Evolutionary conservation across 768 basidiomycete species (phyloP).

Genomic region (Calocybe cyanea): DNA sequence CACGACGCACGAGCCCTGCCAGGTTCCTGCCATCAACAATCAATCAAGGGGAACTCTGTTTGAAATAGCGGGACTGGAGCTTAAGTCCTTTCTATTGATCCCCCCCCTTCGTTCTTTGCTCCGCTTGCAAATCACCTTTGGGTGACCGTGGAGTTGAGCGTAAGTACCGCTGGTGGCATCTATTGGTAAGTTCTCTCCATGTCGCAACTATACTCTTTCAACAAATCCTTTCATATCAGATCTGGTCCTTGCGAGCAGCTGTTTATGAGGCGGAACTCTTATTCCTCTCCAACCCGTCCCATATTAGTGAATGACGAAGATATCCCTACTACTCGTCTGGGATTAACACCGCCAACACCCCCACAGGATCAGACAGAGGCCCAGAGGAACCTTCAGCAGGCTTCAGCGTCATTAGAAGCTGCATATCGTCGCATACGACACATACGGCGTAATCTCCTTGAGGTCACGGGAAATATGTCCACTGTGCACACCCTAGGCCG

Average conservation of each 20-base stretch:
- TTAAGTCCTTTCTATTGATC: too few relatives aligned
- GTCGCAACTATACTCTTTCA: too few relatives aligned
- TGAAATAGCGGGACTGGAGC: too few relatives aligned
- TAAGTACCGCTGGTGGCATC: too few relatives aligned
- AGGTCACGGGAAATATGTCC: conserved; percentile 35
- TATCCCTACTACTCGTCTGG: not conserved
- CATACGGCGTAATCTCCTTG: conserved; percentile 48
- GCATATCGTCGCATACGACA: conserved; percentile 54
- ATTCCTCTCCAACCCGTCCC: conserved; percentile 27
- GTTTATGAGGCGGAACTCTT: conserved; percentile 24
- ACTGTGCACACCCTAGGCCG: conserved; percentile 5
- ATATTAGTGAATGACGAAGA: conserved; percentile 14
- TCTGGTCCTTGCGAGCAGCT: not conserved
- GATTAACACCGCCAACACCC: conserved; percentile 3
- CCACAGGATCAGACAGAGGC: conserved; percentile 21
- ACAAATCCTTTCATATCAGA: too few relatives aligned
- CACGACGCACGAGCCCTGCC: conserved; percentile 3
- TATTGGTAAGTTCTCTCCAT: too few relatives aligned
- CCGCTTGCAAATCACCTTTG: too few relatives aligned
- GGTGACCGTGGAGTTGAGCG: too few relatives aligned
- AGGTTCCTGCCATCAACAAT: conserved; percentile 1
- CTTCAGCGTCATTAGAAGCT: conserved; percentile 50
- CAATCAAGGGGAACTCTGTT: not conserved
- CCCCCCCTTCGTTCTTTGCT: too few relatives aligned
- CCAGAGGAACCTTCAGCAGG: conserved; percentile 40